Evolutionary conservation across 1,284 basidiomycete species (phyloP), one percentile per base, ranked within the genome.

Genomic region (Moesziomyces sp.): DNA sequence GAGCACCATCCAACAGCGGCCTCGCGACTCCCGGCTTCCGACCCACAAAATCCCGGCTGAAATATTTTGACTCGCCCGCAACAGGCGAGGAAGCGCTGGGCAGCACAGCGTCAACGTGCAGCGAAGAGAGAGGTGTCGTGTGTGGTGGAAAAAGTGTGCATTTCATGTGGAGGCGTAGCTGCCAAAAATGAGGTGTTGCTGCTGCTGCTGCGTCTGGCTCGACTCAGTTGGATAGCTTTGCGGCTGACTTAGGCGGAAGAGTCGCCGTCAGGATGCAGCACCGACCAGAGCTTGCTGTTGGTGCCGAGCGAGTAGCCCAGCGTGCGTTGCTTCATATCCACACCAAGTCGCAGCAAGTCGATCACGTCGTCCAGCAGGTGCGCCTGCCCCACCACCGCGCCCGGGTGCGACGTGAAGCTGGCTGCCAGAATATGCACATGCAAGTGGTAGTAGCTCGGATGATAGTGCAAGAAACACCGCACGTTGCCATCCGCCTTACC

Each of bases 351-450:
- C 33, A 85, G 80, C 51, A 80, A 58, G 56, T 84, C 80, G 63
- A 98, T 94, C 45, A 98, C 85, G 83, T 98, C 93, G 79, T 97
- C 95, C 5, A 99, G 87, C 18, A 98, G 86, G 85, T 97, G 94
- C 0, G 95, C 94, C 83, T 96, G 94, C 0, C 94, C 96, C 0
- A 93, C 92, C 0, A 89, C 86, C 21, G 78, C 76, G 16, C 78
- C 82, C 9, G 80, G 77, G 50, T 81, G 78, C 1, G 74, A 72
- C 6, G 64, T 60, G 54, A 64, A 76, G 56, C 83, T 75, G 3
- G 75, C 61, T 8, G 89, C 91, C 8, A 96, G 92, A 55, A 98
- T 91, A 78, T 99, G 97, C 0, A 99, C 93, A 76, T 97, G 94
- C 79, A 97, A 92, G 79, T 96, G 95, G 83, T 83, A 98, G 82